These are phyloP conservation scores for Pythium apleroticum DNA, from an alignment of 352 stramenopile species.

Conservation along the genomic window DNA sequence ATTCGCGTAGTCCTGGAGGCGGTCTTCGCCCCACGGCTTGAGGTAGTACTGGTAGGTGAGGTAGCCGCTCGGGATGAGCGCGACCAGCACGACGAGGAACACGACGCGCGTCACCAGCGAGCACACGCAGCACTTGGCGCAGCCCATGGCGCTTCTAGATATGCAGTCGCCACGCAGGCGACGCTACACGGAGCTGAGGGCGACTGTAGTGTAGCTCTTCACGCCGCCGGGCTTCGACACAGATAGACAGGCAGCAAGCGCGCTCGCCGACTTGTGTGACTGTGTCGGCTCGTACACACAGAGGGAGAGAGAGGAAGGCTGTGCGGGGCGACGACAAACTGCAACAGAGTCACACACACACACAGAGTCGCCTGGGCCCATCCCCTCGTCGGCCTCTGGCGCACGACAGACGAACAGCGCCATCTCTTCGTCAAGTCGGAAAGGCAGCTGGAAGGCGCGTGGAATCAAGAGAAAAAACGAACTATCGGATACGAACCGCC, in stretches of 20 bases:
- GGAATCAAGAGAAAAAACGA: constrained; percentile 3
- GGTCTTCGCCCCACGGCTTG: constrained; percentile 47
- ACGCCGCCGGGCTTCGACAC: background rate
- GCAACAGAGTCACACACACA: background rate
- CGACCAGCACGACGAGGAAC: constrained; percentile 31
- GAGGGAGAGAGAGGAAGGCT: background rate
- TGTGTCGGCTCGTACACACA: background rate
- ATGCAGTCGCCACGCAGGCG: background rate
- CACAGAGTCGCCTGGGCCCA: background rate
- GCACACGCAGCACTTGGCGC: constrained; percentile 25
- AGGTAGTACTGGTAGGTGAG: constrained; percentile 46
- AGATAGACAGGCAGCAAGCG: background rate
- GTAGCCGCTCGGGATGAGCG: constrained; percentile 38
- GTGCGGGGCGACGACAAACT: background rate
- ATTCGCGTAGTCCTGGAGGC: constrained; percentile 19
- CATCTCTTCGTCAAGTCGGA: constrained; percentile 6
- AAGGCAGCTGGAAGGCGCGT: constrained; percentile 1
- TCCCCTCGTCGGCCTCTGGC: constrained; percentile 2
- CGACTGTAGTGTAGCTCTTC: background rate
- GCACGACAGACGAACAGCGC: constrained; percentile 5
- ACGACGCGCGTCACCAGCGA: constrained; percentile 32
- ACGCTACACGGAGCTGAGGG: background rate
- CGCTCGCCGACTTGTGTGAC: background rate
- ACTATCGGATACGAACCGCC: background rate
- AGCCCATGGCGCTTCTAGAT: background rate